Conservation (phyloP, 164 flowering plant species). For the Macadamia integrifolia region DNA sequence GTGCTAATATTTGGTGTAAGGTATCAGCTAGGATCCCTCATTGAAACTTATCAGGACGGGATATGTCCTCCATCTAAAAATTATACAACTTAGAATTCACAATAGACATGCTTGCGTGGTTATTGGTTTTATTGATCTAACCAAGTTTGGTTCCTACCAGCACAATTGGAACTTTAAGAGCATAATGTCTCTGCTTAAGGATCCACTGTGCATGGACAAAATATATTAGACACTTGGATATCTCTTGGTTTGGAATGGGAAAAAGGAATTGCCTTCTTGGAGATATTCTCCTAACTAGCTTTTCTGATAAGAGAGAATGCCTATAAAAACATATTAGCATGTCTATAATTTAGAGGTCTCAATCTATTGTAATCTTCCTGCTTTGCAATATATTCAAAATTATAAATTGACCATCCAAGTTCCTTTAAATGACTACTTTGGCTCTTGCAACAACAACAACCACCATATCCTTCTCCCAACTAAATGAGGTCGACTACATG, state of each 20-base stretch:
- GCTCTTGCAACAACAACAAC: no score
- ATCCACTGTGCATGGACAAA: slow-evolving; percentile 38
- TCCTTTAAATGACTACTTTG: no score
- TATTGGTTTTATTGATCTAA: slow-evolving; percentile 9
- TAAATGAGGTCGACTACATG: no score
- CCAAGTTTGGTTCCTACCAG: slow-evolving; percentile 54
- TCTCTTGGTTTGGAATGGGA: no score
- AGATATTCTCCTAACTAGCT: slow-evolving; percentile 68
- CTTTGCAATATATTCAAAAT: slow-evolving; percentile 28
- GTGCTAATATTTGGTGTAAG: not conserved
- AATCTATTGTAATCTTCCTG: slow-evolving; percentile 78
- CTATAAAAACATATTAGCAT: slow-evolving; percentile 72
- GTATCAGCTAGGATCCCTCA: no score
- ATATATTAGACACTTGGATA: not conserved
- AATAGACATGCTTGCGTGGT: not conserved
- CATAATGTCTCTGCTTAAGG: slow-evolving; percentile 49
- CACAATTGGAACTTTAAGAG: slow-evolving; percentile 42
- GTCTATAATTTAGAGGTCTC: slow-evolving; percentile 73
- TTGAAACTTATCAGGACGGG: no score
- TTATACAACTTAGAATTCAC: not conserved
- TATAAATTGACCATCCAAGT: not conserved
- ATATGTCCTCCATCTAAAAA: not conserved
- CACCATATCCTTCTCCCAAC: no score
- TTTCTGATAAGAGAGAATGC: slow-evolving; percentile 76
- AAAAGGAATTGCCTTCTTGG: slow-evolving; percentile 34